These are phyloP conservation scores for Leccinum truebloodii DNA, from an alignment of 768 basidiomycete species.

Conservation along the genomic window DNA sequence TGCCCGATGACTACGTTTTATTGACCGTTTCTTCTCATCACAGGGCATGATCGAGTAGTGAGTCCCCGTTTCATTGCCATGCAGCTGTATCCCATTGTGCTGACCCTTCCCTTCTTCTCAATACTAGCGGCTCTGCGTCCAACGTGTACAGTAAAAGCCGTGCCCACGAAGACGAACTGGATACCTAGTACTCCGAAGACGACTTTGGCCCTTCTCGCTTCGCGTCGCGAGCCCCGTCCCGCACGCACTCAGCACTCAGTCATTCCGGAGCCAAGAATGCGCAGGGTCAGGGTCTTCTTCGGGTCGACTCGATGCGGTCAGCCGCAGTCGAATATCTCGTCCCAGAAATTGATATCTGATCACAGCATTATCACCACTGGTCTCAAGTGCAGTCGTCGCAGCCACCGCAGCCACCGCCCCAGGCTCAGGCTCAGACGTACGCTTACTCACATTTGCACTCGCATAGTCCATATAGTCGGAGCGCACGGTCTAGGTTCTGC, in stretches of 20 bases:
- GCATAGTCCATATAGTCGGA: slow-evolving; percentile 24
- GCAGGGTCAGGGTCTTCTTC: slow-evolving; percentile 31
- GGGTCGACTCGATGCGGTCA: slow-evolving; percentile 27
- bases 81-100: not conserved
- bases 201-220: no score
- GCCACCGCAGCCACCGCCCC: not conserved
- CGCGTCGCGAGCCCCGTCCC: slow-evolving; percentile 38
- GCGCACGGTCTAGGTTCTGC: slow-evolving; percentile 25
- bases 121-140: slow-evolving; percentile 68
- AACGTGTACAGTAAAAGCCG: slow-evolving; percentile 83
- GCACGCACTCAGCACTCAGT: slow-evolving; percentile 47
- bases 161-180: slow-evolving; percentile 71
- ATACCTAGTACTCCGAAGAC: no score
- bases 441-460: not conserved
- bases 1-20: not conserved
- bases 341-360: slow-evolving; percentile 18
- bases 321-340: slow-evolving; percentile 26
- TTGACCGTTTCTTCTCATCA: slow-evolving; percentile 7
- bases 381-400: not conserved
- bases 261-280: slow-evolving; percentile 34
- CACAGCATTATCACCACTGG: slow-evolving; percentile 16
- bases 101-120: slow-evolving; percentile 1
- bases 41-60: slow-evolving; percentile 78
- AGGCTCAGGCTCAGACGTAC: not conserved
- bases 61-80: slow-evolving; percentile 26